Conservation (phyloP, 2,329 filamentous ascomycete species). For the Paraphoma chrysanthemicola region DNA sequence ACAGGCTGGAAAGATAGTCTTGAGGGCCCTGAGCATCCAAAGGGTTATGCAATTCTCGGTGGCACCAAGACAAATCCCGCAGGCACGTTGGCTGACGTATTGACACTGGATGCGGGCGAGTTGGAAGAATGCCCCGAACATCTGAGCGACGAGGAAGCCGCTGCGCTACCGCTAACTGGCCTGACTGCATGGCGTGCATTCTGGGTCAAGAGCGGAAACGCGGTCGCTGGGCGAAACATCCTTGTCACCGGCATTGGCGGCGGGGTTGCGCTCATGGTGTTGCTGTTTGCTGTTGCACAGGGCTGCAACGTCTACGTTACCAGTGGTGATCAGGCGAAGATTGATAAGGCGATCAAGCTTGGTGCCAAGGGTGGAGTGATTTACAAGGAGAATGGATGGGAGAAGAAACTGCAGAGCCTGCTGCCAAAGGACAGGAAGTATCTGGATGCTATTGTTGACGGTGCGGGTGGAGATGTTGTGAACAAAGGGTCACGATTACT, state of each 20-base stretch:
- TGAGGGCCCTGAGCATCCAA: constrained; percentile 73
- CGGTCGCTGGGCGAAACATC: constrained; percentile 72
- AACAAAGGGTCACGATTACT: constrained; percentile 71
- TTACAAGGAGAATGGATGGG: constrained; percentile 83
- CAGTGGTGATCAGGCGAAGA: constrained; percentile 76
- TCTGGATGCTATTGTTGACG: constrained; percentile 86
- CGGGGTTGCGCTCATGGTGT: constrained; percentile 82
- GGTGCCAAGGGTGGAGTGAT: constrained; percentile 83
- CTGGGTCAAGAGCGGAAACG: constrained; percentile 76
- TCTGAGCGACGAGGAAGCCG: constrained; percentile 75
- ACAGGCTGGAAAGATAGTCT: constrained; percentile 77
- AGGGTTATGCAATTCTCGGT: constrained; percentile 70
- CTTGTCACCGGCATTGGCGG: constrained; percentile 92
- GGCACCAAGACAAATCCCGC: constrained; percentile 68
- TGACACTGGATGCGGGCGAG: constrained; percentile 73
- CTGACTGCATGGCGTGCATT: constrained; percentile 88
- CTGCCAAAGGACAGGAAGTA: constrained; percentile 71
- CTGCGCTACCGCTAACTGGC: constrained; percentile 83
- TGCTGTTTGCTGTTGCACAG: constrained; percentile 79
- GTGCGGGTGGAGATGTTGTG: constrained; percentile 87
- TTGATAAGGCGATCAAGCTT: constrained; percentile 72
- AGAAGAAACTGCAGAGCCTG: constrained; percentile 70
- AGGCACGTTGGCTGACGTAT: constrained; percentile 78
- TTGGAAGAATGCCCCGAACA: constrained; percentile 79
- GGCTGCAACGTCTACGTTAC: constrained; percentile 82